Base-by-base conservation (phyloP, 148 eudicot genomes). In the Silene uniflora region DNA sequence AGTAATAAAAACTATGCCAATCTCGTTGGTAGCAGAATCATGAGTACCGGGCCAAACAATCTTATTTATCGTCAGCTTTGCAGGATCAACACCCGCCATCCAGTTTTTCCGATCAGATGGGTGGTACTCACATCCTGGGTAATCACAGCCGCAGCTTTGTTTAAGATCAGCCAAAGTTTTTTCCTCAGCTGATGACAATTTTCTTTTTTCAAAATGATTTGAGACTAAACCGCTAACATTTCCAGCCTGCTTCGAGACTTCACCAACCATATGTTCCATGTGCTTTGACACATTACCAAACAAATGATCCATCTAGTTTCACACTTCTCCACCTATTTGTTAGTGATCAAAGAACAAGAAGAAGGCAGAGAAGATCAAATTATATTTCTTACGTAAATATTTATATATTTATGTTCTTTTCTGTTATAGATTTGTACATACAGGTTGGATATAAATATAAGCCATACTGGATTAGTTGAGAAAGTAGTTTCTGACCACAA, bases 21-120 rank as follows among this genome's bases (percentile, higher is more conserved):
- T 94, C 81, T 81, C 56, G 84, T 94, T 81, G 47, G 98, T 92
- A 23, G 97, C 98, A 3, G 97, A 94, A 69, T 94, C 92, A 54
- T 94, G 98, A 17, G 96, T 94, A 0, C 98, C 97, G 0, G 97
- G 96, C 97, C 97, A 94, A 0, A 90, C 89, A 47, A 94, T 90
- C 81, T 90, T 80, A 82, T 88, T 86, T 13, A 92, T 23, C 1
- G 81, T 83, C 11, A 90, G 80, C 22, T 83, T 86, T 5, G 61
- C 85, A 0, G 89, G 96, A 73, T 80, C 80, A 46, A 94, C 92
- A 4, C 76, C 83, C 3, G 82, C 75, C 97, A 94, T 94, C 98
- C 98, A 94, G 74, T 83, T 92, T 73, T 89, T 90, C 42, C 89
- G 60, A 58, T 94, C 96, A 19, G 86, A 67, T 0, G 92, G 89